These are phyloP conservation scores for Zizania palustris DNA, from an alignment of 202 grass and related monocot genomes.

Conservation along the genomic window DNA sequence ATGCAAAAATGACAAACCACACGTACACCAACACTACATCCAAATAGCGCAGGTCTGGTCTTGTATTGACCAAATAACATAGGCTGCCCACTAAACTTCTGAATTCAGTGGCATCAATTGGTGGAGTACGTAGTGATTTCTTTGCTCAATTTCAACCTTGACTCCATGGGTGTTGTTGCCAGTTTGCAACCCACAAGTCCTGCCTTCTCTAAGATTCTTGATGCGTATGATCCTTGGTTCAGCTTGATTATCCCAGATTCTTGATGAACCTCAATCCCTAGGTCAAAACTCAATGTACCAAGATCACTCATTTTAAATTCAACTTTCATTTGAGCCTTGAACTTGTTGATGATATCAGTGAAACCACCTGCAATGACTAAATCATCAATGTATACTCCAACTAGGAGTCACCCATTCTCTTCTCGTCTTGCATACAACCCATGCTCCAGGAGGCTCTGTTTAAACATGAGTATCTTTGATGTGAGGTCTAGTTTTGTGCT, in stretches of 20 bases:
- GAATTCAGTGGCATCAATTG: neutral
- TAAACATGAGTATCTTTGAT: neutral
- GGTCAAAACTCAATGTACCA: neutral
- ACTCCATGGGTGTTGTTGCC: neutral
- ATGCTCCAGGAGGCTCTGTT: neutral
- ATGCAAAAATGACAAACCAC: conserved; percentile 37
- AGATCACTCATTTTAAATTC: neutral
- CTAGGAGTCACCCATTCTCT: neutral
- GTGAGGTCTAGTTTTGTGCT: neutral
- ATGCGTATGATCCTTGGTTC: neutral
- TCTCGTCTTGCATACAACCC: neutral
- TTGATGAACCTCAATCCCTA: neutral
- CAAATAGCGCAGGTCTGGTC: neutral
- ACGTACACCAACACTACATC: too few species aligned
- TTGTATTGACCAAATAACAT: neutral
- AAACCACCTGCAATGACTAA: neutral
- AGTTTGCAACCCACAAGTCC: neutral
- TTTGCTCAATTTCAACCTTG: neutral
- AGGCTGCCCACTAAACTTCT: neutral
- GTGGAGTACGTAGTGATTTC: neutral
- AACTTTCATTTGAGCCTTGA: neutral
- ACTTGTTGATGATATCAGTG: neutral
- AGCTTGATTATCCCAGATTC: neutral
- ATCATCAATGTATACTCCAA: neutral
- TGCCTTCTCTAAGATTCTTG: neutral